Conservation (phyloP, 441 rosid genomes). For the Raphanus hybrid region DNA sequence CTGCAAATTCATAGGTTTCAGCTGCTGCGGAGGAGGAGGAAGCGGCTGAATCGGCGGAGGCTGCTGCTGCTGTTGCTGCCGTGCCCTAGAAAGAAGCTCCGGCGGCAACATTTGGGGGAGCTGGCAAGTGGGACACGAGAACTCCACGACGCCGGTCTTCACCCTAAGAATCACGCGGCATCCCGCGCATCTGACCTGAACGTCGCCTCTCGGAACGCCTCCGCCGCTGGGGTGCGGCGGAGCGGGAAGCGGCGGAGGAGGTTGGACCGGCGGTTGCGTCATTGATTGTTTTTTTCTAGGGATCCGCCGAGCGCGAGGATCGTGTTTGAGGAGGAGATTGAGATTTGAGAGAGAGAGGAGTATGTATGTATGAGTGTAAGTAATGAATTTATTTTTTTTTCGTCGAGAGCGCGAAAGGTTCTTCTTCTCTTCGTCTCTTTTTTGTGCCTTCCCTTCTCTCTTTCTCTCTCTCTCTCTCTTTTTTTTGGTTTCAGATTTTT, state of each 20-base stretch:
- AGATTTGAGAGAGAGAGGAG: slow-evolving; percentile 16
- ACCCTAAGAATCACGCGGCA: slow-evolving; percentile 85
- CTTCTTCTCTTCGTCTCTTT: slow-evolving; percentile 31
- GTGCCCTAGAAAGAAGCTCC: slow-evolving; percentile 69
- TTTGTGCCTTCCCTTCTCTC: neutral
- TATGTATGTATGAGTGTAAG: slow-evolving; percentile 32
- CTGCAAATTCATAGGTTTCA: slow-evolving; percentile 37
- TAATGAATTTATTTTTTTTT: slow-evolving; percentile 26
- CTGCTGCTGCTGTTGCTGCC: slow-evolving; percentile 40
- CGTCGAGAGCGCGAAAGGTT: slow-evolving; percentile 48
- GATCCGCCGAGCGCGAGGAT: slow-evolving; percentile 20
- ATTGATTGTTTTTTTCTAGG: slow-evolving; percentile 19
- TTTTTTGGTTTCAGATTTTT: neutral
- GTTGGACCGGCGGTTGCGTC: slow-evolving; percentile 45
- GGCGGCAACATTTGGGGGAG: slow-evolving; percentile 98
- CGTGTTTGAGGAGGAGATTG: neutral
- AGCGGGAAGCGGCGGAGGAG: slow-evolving; percentile 61
- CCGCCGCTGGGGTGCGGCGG: slow-evolving; percentile 49
- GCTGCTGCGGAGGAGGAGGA: slow-evolving; percentile 32
- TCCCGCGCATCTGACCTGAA: slow-evolving; percentile 96
- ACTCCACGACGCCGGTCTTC: slow-evolving; percentile 70
- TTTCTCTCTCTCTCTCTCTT: too few species aligned
- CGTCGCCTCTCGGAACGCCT: slow-evolving; percentile 49
- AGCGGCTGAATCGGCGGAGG: slow-evolving; percentile 32
- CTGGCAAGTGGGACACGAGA: slow-evolving; percentile 84